Percentiles rank a stretch among this genome's conserved stretches.
phyloP scores from a whole-genome alignment of 148 eudicot species.

The Cornus suecica region DNA sequence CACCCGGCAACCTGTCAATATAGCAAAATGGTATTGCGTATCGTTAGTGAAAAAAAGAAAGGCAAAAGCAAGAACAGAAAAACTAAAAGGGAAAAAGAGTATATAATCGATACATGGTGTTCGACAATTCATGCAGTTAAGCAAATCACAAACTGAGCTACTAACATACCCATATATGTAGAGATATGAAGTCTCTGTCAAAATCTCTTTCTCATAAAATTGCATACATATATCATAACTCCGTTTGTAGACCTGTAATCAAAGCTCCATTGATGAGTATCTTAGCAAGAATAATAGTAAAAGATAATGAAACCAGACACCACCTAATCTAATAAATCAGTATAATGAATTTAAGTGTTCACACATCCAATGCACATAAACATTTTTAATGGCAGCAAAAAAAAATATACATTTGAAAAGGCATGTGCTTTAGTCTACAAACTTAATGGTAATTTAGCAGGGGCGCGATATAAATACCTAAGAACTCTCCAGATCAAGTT shows the following conservation, averaged over 20 bases:
- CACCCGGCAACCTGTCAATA: conserved; percentile 59
- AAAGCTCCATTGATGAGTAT: background rate
- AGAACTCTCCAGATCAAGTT: background rate
- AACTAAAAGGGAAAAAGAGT: background rate
- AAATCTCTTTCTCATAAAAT: conserved; percentile 85
- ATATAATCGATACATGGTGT: background rate
- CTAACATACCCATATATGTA: conserved; percentile 72
- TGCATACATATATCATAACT: conserved; percentile 86
- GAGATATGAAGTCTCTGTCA: conserved; percentile 78
- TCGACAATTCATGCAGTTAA: conserved; percentile 2
- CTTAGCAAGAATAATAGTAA: background rate
- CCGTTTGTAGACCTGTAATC: conserved; percentile 75
- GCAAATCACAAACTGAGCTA: conserved; percentile 8
- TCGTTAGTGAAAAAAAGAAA: background rate
- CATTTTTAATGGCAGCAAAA: background rate
- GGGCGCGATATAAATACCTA: background rate
- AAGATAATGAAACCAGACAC: background rate
- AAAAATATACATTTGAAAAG: background rate
- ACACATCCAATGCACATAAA: background rate
- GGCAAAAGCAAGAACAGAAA: background rate
- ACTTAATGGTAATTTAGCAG: background rate
- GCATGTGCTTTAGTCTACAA: background rate
- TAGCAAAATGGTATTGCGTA: background rate
- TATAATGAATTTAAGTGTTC: background rate
- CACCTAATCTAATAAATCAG: background rate